These are phyloP conservation scores for Ballota nigra DNA, from an alignment of 257 asterid genomes.

Conservation along the genomic window DNA sequence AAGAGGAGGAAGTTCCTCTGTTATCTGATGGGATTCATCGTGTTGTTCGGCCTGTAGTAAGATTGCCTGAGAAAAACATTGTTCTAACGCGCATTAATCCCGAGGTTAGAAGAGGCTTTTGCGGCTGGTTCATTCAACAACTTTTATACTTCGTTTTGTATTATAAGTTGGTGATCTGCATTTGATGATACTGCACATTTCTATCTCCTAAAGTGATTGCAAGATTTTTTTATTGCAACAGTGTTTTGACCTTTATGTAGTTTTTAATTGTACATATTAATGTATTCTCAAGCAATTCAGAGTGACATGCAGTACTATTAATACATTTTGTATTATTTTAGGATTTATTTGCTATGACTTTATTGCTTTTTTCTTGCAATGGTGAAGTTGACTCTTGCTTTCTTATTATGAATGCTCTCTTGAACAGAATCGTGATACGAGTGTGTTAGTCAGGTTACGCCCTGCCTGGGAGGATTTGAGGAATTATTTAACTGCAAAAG, in stretches of 20 bases:
- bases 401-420: slow-evolving; percentile 31
- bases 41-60: slow-evolving; percentile 81
- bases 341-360: neutral
- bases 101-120: slow-evolving; percentile 61
- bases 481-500: slow-evolving; percentile 84
- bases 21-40: slow-evolving; percentile 58
- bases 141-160: slow-evolving; percentile 14
- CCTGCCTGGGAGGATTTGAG: slow-evolving; percentile 98
- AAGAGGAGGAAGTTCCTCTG: slow-evolving; percentile 78
- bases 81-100: slow-evolving; percentile 97
- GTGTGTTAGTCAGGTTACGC: slow-evolving; percentile 91
- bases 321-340: neutral
- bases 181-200: slow-evolving; percentile 21
- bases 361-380: slow-evolving; percentile 4
- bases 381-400: slow-evolving; percentile 14
- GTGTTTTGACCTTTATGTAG: neutral
- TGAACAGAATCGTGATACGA: slow-evolving; percentile 88
- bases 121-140: slow-evolving; percentile 11
- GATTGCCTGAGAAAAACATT: slow-evolving; percentile 78
- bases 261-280: neutral
- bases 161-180: slow-evolving; percentile 15
- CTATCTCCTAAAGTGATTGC: neutral
- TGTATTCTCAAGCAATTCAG: neutral
- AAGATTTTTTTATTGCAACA: neutral
- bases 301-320: neutral